A percentile compares a stretch with the other conserved stretches of the same genome.
phyloP scores from a whole-genome alignment of 352 stramenopile genomes.

The Phytophthora pinifolia region DNA sequence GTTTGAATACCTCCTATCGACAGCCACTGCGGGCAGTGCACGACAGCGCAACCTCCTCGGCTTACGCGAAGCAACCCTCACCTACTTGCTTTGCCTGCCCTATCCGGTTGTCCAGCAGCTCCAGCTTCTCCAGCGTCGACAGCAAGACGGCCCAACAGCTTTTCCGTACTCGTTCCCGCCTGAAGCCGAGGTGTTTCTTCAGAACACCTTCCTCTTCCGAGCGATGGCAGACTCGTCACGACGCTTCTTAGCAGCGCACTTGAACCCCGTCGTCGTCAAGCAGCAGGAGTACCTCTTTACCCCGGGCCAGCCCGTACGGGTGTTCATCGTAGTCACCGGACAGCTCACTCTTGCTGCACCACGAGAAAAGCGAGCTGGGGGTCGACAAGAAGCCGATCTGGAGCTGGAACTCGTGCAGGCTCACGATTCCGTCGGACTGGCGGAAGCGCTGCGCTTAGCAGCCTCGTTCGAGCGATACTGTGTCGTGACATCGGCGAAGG shows the following conservation, averaged over 20 bases:
- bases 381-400: conserved; percentile 35
- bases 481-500: conserved; percentile 33
- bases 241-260: conserved; percentile 50
- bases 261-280: conserved; percentile 29
- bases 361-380: conserved; percentile 14
- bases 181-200: conserved; percentile 31
- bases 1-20: conserved; percentile 37
- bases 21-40: conserved; percentile 37
- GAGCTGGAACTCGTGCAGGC: conserved; percentile 60
- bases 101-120: conserved; percentile 37
- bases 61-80: conserved; percentile 34
- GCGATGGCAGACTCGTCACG: conserved; percentile 35
- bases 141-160: conserved; percentile 2
- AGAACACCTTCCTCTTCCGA: conserved; percentile 50
- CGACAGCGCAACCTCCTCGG: conserved; percentile 52
- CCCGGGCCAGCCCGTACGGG: conserved; percentile 38
- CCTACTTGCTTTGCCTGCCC: conserved; percentile 41
- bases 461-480: conserved; percentile 50
- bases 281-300: conserved; percentile 62
- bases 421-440: conserved; percentile 44
- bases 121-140: conserved; percentile 11
- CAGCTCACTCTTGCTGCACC: conserved; percentile 39
- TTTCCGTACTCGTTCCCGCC: conserved; percentile 22
- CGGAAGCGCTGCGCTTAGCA: conserved; percentile 41
- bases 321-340: conserved; percentile 48